Conservation (phyloP, 73 alveolate genomes). For the Uronychia binucleata region DNA sequence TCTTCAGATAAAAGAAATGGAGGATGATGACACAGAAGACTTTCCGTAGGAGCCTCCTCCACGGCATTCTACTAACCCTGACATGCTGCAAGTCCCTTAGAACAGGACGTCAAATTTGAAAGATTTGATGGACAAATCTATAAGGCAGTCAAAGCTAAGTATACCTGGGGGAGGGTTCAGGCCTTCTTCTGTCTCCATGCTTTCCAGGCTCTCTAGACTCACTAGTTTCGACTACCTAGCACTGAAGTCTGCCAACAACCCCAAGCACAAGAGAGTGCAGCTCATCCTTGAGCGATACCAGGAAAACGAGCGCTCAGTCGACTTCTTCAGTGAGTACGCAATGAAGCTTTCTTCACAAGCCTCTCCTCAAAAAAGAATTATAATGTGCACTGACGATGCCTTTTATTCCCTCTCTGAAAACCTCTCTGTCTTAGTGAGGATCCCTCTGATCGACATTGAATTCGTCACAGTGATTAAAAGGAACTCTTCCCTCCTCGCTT, state of each 20-base stretch:
- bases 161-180: not conserved
- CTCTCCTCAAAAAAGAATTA: conserved; percentile 25
- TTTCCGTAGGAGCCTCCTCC: not conserved
- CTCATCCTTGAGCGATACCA: conserved; percentile 40
- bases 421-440: conserved; percentile 33
- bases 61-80: not conserved
- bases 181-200: not conserved
- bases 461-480: conserved; percentile 48
- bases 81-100: not conserved
- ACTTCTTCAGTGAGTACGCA: conserved; percentile 45
- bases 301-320: conserved; percentile 4
- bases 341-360: conserved; percentile 24
- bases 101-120: not conserved
- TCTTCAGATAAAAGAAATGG: not conserved
- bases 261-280: conserved; percentile 40
- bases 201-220: conserved; percentile 19
- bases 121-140: not conserved
- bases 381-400: conserved; percentile 33
- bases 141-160: not conserved
- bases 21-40: not conserved
- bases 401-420: conserved; percentile 44
- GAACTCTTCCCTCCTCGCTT: conserved; percentile 43
- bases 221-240: conserved; percentile 57
- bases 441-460: conserved; percentile 29
- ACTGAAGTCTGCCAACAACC: conserved; percentile 18